phyloP scores from a whole-genome alignment of 257 asterid genomes.

The Apocynum venetum region DNA sequence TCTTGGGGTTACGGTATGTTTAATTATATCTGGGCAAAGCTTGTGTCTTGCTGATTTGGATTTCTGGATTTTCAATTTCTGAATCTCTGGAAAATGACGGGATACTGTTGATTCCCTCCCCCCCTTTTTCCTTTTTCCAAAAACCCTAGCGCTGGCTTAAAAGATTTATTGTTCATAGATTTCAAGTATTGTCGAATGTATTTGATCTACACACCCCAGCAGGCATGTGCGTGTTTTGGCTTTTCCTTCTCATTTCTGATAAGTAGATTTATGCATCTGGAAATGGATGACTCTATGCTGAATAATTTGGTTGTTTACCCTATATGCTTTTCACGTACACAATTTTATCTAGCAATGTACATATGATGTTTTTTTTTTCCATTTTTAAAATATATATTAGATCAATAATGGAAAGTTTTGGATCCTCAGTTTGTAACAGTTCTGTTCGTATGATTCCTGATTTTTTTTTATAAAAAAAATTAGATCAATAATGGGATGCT shows the following conservation, averaged over 20 bases:
- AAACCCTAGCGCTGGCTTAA: neutral
- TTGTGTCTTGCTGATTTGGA: neutral
- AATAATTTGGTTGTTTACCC: neutral
- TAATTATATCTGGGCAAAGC: conserved; percentile 2
- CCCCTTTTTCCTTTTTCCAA: too few species aligned
- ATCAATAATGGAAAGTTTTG: neutral
- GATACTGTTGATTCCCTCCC: neutral
- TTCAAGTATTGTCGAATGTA: neutral
- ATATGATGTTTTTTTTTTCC: neutral
- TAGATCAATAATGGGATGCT: neutral
- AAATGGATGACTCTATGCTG: neutral
- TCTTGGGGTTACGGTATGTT: neutral
- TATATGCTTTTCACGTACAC: neutral
- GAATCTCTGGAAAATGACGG: conserved; percentile 4
- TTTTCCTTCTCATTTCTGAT: neutral
- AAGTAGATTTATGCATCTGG: neutral
- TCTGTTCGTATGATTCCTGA: conserved; percentile 2
- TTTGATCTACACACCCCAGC: neutral
- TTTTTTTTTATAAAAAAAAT: too few species aligned
- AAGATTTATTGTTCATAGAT: neutral
- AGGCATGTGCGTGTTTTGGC: neutral
- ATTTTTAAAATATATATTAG: neutral
- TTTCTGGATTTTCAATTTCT: conserved; percentile 3
- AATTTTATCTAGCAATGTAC: neutral
- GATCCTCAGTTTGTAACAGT: neutral